Conservation (phyloP, 2,329 filamentous ascomycete species). For the Westerdykella sp. region DNA sequence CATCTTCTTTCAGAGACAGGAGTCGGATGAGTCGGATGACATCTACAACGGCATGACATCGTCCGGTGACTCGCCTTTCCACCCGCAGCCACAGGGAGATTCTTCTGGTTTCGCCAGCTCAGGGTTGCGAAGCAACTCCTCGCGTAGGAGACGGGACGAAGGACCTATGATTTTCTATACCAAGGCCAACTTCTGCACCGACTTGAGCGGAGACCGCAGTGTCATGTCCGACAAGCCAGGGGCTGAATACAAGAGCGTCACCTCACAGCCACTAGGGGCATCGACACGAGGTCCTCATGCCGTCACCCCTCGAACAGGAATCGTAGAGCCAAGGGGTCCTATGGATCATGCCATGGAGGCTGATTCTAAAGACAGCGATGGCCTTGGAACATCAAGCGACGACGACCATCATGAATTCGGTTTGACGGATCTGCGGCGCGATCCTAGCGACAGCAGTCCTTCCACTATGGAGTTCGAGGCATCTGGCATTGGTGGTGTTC, state of each 20-base stretch:
- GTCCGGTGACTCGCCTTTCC: constrained; percentile 23
- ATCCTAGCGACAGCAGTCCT: constrained; percentile 19
- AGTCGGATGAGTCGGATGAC: constrained; percentile 36
- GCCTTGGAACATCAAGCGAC: constrained; percentile 13
- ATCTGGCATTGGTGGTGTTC: constrained; percentile 55
- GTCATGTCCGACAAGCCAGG: constrained; percentile 14
- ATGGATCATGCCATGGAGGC: constrained; percentile 19
- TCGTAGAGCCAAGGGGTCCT: constrained; percentile 22
- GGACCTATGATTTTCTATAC: constrained; percentile 81
- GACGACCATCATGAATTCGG: constrained; percentile 35
- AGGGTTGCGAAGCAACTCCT: constrained; percentile 40
- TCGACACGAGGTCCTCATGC: too few species aligned
- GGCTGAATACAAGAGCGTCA: constrained; percentile 26
- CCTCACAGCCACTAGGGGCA: constrained; percentile 28
- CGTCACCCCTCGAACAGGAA: constrained; percentile 14
- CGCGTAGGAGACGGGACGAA: constrained; percentile 53
- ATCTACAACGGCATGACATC: constrained; percentile 28
- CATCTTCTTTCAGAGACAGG: constrained; percentile 43
- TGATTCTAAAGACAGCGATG: constrained; percentile 28
- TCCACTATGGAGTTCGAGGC: constrained; percentile 39
- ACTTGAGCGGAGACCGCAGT: constrained; percentile 60
- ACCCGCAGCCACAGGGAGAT: constrained; percentile 24
- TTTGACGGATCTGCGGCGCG: constrained; percentile 19
- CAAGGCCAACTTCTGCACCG: constrained; percentile 72
- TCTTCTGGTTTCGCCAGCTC: constrained; percentile 44